Base-by-base conservation (phyloP, 805 yeast species). In the Kockiozyma suomiensis region DNA sequence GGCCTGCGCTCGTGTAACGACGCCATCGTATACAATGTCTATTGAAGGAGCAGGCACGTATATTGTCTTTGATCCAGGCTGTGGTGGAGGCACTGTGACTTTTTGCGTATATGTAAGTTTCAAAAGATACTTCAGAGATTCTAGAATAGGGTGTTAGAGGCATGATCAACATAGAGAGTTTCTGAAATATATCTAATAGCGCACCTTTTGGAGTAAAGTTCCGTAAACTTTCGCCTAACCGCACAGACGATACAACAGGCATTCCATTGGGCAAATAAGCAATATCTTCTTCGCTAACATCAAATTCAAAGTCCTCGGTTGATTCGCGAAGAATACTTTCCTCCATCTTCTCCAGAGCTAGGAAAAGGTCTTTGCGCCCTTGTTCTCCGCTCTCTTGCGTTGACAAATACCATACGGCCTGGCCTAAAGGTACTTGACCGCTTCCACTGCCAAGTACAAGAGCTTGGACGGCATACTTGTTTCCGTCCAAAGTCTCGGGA, bases 11-110 rank as follows among this genome's bases (percentile, higher is more conserved):
- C 90, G 94, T 1, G 92, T 85, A 19, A 93, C 83, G 3, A 89
- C 82, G 32, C 97, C 98, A 72, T 93, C 97, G 73, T 91, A 93
- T 40, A 96, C 87, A 32, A 94, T 81, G 70, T 93, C 98, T 6
- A 88, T 79, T 0, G 92, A 85, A 25, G 96, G 96, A 84, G 88
- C 83, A 50, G 85, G 76, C 46, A 81, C 72, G 61, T 58, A 77
- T 63, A 61, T 73, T 70, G 62, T 73, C 68, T 59, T 65, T 52
- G 74, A 72, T 64, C 59, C 69, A 19, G 62, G 41, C 38, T n/a
- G 68, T 10, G 46, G 25, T 12, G 58, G 58, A 5, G 54, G 54
- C 6, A 62, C 67, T 33, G 58, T 61, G 47, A 46, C 54, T 13
- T n/a, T 42, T 28, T 62, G 66, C 2, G 59, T 48, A 51, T 59